Percentiles rank a stretch among this genome's conserved stretches.
phyloP scores from a whole-genome alignment of 1,284 basidiomycete species.

The Puccinia polysora region DNA sequence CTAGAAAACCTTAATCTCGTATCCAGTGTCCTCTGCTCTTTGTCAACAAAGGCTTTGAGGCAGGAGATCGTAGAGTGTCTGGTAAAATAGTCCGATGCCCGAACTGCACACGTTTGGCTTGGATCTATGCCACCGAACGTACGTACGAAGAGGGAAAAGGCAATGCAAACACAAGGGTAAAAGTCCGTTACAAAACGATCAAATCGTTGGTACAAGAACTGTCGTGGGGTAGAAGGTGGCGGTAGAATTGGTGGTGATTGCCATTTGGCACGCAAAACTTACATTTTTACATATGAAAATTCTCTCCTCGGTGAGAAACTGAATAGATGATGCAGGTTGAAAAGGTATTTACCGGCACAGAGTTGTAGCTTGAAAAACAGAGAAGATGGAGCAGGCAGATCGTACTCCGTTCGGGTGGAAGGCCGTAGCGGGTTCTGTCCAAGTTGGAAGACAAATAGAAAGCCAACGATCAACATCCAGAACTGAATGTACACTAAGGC shows the following conservation, averaged over 20 bases:
- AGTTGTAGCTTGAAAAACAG: conserved; percentile 11
- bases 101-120: not conserved
- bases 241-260: not conserved
- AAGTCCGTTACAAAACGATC: not conserved
- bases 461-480: not conserved
- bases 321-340: conserved; percentile 29
- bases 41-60: not conserved
- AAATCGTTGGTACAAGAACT: conserved; percentile 4
- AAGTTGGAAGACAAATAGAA: conserved; percentile 13
- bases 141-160: not conserved
- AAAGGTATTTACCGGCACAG: conserved; percentile 1
- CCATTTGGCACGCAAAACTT: conserved; percentile 20
- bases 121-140: not conserved
- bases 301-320: conserved; percentile 30
- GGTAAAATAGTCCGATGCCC: conserved; percentile 10
- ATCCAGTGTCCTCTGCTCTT: conserved; percentile 10
- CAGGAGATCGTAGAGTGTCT: not conserved
- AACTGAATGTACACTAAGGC: too few relatives aligned
- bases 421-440: conserved; percentile 1
- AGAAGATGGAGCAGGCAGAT: conserved; percentile 20
- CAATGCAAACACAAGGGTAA: conserved; percentile 14
- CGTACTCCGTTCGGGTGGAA: conserved; percentile 5
- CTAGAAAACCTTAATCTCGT: conserved; percentile 18
- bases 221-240: conserved; percentile 4
- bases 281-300: conserved; percentile 15